Percentiles rank a stretch among this genome's conserved stretches.
These are phyloP conservation scores for Aegle marmelos DNA, from an alignment of 345 rosid genomes.

Conservation along the genomic window DNA sequence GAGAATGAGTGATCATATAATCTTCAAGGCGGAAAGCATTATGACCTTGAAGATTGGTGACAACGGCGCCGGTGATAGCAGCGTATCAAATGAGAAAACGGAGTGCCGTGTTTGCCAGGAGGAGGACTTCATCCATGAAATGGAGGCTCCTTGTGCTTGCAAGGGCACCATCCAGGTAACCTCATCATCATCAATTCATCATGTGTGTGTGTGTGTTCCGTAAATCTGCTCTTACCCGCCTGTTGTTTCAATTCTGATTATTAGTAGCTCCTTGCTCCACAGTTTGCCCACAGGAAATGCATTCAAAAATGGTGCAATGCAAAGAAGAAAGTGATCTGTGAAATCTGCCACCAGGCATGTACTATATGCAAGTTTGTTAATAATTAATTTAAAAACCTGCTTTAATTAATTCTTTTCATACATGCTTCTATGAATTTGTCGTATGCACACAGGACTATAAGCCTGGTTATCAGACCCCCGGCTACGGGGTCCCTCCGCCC, in stretches of 20 bases:
- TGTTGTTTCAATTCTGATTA: background rate
- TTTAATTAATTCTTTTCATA: background rate
- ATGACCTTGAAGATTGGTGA: background rate
- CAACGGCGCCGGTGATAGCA: too few relatives aligned
- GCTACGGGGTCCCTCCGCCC: background rate
- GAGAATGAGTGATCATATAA: background rate
- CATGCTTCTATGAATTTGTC: background rate
- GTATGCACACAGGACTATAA: background rate
- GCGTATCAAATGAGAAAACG: background rate
- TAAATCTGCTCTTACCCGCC: background rate
- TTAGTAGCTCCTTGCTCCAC: background rate
- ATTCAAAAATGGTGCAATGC: constrained; percentile 53
- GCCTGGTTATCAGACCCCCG: constrained; percentile 7
- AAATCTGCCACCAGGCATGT: constrained; percentile 43
- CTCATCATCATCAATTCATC: background rate
- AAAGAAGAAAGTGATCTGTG: constrained; percentile 41
- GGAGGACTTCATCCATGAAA: constrained; percentile 9
- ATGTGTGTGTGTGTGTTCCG: too few relatives aligned
- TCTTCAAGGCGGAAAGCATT: background rate
- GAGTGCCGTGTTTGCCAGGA: constrained; percentile 24
- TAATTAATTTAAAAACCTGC: too few relatives aligned
- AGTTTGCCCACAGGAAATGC: constrained; percentile 60
- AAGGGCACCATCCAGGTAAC: constrained; percentile 20
- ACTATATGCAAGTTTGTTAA: background rate
- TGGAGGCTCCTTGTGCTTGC: constrained; percentile 29